phyloP scores from a whole-genome alignment of 257 asterid genomes.

The Misopates orontium region DNA sequence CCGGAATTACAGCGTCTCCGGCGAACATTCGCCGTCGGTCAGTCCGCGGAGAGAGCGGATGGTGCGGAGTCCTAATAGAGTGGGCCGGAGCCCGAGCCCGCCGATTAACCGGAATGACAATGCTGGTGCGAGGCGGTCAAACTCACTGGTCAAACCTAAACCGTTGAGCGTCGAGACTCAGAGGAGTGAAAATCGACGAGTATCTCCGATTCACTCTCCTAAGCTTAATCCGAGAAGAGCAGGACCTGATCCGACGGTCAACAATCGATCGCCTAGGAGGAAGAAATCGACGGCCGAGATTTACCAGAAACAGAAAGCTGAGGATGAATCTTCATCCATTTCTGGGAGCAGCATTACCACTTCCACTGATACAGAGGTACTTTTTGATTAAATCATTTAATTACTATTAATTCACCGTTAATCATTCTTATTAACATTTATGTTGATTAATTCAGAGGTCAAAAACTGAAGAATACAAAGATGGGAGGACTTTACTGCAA shows the following conservation, averaged over 20 bases:
- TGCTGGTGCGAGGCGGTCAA: slow-evolving; percentile 46
- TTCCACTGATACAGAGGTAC: slow-evolving; percentile 79
- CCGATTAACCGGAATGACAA: slow-evolving; percentile 43
- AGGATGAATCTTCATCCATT: slow-evolving; percentile 80
- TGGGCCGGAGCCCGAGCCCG: slow-evolving; percentile 47
- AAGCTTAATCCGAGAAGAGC: slow-evolving; percentile 52
- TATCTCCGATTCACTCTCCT: slow-evolving; percentile 65
- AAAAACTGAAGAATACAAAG: slow-evolving; percentile 64
- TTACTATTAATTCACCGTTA: too few relatives aligned
- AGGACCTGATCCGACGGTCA: slow-evolving; percentile 40
- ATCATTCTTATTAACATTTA: too few relatives aligned
- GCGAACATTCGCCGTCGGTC: slow-evolving; percentile 49
- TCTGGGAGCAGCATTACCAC: slow-evolving; percentile 75
- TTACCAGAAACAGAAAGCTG: slow-evolving; percentile 58
- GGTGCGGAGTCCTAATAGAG: slow-evolving; percentile 45
- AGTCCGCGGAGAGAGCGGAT: slow-evolving; percentile 68
- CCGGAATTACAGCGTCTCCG: slow-evolving; percentile 39
- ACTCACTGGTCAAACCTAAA: slow-evolving; percentile 58
- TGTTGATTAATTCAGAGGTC: slow-evolving; percentile 47
- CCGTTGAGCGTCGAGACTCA: slow-evolving; percentile 58
- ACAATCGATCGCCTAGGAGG: slow-evolving; percentile 49
- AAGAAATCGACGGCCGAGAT: slow-evolving; percentile 41
- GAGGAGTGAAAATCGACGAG: slow-evolving; percentile 52
- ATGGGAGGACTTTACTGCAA: slow-evolving; percentile 70
- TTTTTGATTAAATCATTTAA: neutral